Conservation (phyloP, 139 green algal species). For the Chlorella sp. region DNA sequence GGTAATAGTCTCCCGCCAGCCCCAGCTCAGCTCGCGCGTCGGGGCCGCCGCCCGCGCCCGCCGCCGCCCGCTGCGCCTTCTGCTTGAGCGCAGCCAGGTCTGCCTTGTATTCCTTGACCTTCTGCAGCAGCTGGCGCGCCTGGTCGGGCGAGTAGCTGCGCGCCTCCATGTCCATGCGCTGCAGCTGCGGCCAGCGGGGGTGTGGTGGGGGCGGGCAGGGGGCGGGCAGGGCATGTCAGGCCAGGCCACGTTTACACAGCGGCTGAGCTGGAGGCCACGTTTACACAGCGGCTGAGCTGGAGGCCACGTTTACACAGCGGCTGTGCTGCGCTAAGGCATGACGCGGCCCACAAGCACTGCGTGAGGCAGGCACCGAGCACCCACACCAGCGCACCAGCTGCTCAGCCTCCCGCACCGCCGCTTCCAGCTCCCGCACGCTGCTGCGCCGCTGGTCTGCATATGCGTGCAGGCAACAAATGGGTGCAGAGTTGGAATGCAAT, state of each 20-base stretch:
- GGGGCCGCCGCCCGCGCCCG: not conserved
- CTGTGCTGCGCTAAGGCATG: too few species aligned
- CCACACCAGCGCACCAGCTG: conserved; percentile 78
- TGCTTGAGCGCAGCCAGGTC: conserved; percentile 77
- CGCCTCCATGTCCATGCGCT: conserved; percentile 96
- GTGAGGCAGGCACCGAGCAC: too few species aligned
- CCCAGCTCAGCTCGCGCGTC: conserved; percentile 77
- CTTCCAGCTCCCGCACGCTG: conserved; percentile 78
- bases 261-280: not conserved
- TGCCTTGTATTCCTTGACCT: conserved; percentile 91
- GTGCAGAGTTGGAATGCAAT: not conserved
- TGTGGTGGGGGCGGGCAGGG: not conserved
- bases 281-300: not conserved
- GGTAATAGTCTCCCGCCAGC: conserved; percentile 77
- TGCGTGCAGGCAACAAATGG: not conserved
- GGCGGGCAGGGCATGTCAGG: not conserved
- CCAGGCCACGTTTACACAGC: not conserved
- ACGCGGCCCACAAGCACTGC: too few species aligned
- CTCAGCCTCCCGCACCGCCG: conserved; percentile 82
- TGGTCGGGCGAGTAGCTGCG: conserved; percentile 76
- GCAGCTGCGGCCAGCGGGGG: conserved; percentile 68
- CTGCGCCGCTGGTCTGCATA: conserved; percentile 66
- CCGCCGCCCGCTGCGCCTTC: conserved; percentile 44
- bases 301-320: not conserved
- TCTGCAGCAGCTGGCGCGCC: conserved; percentile 65